Conservation (phyloP, 2,329 filamentous ascomycete species). For the Emergomyces pasteurianus region DNA sequence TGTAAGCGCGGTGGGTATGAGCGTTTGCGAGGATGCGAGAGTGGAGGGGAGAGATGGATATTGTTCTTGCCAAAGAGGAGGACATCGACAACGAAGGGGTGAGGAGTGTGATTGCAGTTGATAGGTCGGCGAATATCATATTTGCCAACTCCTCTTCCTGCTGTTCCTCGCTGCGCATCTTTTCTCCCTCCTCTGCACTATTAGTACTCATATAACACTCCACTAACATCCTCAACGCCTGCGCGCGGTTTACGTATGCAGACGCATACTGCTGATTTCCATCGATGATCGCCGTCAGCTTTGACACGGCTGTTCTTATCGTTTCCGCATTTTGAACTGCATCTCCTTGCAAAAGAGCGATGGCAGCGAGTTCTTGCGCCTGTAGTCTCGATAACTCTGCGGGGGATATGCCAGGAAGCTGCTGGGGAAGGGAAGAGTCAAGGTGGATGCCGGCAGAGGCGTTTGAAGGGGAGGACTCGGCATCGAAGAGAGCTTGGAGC, state of each 20-base stretch:
- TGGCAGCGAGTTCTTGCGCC: slow-evolving; percentile 28
- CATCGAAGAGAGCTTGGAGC: slow-evolving; percentile 36
- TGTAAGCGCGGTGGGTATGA: slow-evolving; percentile 43
- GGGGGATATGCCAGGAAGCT: slow-evolving; percentile 29
- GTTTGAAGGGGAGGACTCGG: slow-evolving; percentile 28
- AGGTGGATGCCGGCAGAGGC: slow-evolving; percentile 8
- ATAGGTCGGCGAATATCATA: slow-evolving; percentile 26
- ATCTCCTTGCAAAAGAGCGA: slow-evolving; percentile 19
- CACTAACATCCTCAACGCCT: slow-evolving; percentile 33
- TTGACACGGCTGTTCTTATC: slow-evolving; percentile 20
- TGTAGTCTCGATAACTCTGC: slow-evolving; percentile 29
- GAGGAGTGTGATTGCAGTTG: slow-evolving; percentile 34
- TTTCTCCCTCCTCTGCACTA: not conserved
- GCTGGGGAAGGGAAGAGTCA: slow-evolving; percentile 23
- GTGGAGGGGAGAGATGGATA: slow-evolving; percentile 29
- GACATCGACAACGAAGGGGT: too few relatives aligned
- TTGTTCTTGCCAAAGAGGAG: not conserved
- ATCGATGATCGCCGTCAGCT: slow-evolving; percentile 33
- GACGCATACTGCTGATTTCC: slow-evolving; percentile 40
- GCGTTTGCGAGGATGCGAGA: slow-evolving; percentile 41
- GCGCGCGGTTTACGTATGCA: slow-evolving; percentile 45
- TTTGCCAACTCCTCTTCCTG: not conserved
- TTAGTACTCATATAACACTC: slow-evolving; percentile 7
- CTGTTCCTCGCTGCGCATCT: not conserved
- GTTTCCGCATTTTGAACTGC: slow-evolving; percentile 6